Evolutionary conservation across 805 yeast genomes (phyloP).

Genomic region (Priceomyces medius): DNA sequence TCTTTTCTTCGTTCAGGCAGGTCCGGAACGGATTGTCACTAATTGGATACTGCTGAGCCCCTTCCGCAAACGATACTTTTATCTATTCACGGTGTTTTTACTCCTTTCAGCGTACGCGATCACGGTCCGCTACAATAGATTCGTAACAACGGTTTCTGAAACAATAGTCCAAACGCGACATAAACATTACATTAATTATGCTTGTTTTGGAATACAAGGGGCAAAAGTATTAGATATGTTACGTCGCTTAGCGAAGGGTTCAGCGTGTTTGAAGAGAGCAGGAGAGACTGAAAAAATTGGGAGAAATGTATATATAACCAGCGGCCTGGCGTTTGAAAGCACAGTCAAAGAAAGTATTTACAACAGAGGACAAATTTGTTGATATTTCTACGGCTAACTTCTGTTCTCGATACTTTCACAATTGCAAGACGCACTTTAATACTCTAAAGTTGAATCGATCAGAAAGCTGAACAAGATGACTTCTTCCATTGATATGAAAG

Average conservation of each 20-base stretch:
- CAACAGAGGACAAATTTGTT: not conserved
- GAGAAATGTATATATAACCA: constrained; percentile 1
- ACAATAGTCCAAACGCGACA: constrained; percentile 3
- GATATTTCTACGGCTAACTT: not conserved
- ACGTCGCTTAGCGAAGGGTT: constrained; percentile 2
- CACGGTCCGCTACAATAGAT: constrained; percentile 2
- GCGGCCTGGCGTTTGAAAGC: not conserved
- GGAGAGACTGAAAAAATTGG: not conserved
- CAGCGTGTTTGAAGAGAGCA: constrained; percentile 1
- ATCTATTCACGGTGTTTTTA: not conserved
- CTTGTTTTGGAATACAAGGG: constrained; percentile 5
- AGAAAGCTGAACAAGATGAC: constrained; percentile 3
- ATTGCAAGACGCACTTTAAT: no score
- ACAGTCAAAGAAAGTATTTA: not conserved
- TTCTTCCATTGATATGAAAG: constrained; percentile 40
- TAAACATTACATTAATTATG: constrained; percentile 2
- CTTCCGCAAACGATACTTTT: not conserved
- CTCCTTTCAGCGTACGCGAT: constrained; percentile 4
- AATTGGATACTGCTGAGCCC: not conserved
- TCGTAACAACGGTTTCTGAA: constrained; percentile 4
- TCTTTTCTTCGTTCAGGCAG: not conserved
- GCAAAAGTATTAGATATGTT: constrained; percentile 1
- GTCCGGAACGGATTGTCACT: not conserved
- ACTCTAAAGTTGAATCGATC: not conserved
- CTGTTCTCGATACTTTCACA: not conserved